phyloP scores from a whole-genome alignment of 345 rosid species.

The Linum tenue region DNA sequence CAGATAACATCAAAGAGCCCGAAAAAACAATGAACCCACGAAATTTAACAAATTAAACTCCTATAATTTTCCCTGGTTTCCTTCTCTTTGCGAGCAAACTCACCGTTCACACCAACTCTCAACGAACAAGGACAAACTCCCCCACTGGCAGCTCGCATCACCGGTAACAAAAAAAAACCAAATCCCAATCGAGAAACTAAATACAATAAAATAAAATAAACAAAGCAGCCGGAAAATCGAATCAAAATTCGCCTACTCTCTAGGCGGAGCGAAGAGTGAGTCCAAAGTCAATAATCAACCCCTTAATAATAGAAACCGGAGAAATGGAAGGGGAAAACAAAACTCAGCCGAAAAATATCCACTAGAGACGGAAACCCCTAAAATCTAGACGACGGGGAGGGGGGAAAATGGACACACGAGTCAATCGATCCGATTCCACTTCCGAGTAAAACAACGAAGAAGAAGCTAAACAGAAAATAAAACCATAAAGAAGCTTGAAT shows the following conservation, averaged over 20 bases:
- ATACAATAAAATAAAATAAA: not conserved
- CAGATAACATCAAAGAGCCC: not conserved
- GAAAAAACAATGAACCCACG: not conserved
- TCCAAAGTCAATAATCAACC: constrained; percentile 24
- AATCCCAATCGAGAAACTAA: not conserved
- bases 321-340: constrained; percentile 1
- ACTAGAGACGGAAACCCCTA: not conserved
- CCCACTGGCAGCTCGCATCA: constrained; percentile 2
- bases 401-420: not conserved
- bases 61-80: not conserved
- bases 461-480: not conserved
- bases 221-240: constrained; percentile 17
- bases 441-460: constrained; percentile 13
- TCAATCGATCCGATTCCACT: constrained; percentile 37
- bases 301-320: constrained; percentile 20
- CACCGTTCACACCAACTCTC: constrained; percentile 15
- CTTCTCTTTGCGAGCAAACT: constrained; percentile 7
- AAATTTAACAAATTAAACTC: too few species aligned
- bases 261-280: constrained; percentile 24
- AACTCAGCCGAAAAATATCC: constrained; percentile 11
- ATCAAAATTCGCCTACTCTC: constrained; percentile 26
- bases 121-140: constrained; percentile 7
- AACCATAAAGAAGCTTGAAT: too few species aligned
- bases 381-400: not conserved
- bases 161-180: constrained; percentile 1